These are phyloP conservation scores for Tremella mesenterica DNA, from an alignment of 768 basidiomycete genomes.

Conservation along the genomic window DNA sequence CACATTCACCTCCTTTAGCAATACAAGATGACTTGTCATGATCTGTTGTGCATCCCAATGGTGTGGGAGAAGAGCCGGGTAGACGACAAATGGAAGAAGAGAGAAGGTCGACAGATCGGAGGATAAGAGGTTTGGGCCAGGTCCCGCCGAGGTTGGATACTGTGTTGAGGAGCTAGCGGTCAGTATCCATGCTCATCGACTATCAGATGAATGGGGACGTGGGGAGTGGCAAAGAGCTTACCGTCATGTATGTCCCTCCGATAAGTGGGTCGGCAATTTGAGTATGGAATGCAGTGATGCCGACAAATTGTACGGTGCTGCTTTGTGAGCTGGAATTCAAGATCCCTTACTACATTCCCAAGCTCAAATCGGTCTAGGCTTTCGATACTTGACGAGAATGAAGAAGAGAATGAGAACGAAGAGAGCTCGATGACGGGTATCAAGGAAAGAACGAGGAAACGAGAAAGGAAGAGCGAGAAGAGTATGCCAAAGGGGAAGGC, in stretches of 20 bases:
- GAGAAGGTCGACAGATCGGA: conserved; percentile 92
- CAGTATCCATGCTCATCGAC: too few relatives aligned
- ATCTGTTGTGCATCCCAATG: conserved; percentile 66
- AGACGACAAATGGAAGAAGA: conserved; percentile 64
- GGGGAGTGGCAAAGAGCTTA: conserved; percentile 45
- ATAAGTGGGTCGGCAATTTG: conserved; percentile 91
- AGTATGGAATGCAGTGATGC: conserved; percentile 98
- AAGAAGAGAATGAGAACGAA: too few relatives aligned
- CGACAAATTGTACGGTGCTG: conserved; percentile 97
- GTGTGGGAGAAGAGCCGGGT: conserved; percentile 1
- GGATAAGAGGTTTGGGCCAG: conserved; percentile 86
- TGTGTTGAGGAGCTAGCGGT: conserved; percentile 76
- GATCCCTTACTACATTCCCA: not conserved
- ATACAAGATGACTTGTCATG: conserved; percentile 72
- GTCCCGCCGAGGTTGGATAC: conserved; percentile 91
- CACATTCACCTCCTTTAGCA: conserved; percentile 66
- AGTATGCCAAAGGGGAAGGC: too few relatives aligned
- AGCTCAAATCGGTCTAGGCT: not conserved
- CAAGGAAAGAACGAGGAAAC: too few relatives aligned
- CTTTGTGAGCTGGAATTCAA: not conserved
- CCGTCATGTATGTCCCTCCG: conserved; percentile 99
- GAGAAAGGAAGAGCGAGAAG: too few relatives aligned
- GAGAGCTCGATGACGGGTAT: too few relatives aligned
- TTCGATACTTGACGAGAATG: not conserved
- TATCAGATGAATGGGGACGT: not conserved